phyloP scores from a whole-genome alignment of 495 filamentous ascomycete species.

The Penicillium silybi region DNA sequence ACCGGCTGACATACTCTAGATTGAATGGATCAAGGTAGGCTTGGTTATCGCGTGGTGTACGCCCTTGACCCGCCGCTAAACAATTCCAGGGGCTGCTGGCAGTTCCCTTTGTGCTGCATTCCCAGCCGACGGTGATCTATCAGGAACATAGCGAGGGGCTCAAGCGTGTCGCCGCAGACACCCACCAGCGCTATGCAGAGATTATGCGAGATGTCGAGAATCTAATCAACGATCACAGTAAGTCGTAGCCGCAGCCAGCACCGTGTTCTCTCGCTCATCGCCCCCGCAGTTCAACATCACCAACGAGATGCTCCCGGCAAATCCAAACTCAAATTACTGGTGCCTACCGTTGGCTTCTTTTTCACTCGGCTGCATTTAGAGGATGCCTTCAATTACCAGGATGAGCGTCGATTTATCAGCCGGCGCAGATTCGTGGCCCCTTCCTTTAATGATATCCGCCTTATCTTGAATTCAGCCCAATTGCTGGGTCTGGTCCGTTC shows the following conservation, averaged over 20 bases:
- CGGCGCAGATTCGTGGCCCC: conserved; percentile 91
- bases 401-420: conserved; percentile 78
- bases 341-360: conserved; percentile 84
- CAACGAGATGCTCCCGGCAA: conserved; percentile 59
- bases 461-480: conserved; percentile 93
- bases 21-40: conserved; percentile 66
- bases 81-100: conserved; percentile 76
- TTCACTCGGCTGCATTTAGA: conserved; percentile 84
- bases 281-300: conserved; percentile 57
- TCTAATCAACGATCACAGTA: conserved; percentile 90
- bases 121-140: conserved; percentile 82
- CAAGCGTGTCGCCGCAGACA: conserved; percentile 53
- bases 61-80: conserved; percentile 36
- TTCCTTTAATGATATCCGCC: conserved; percentile 93
- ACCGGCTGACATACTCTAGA: conserved; percentile 31
- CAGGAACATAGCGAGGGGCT: conserved; percentile 46
- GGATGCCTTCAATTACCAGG: conserved; percentile 88
- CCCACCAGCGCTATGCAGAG: conserved; percentile 83
- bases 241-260: conserved; percentile 15
- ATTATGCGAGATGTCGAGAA: conserved; percentile 92
- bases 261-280: neutral
- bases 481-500: conserved; percentile 72
- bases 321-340: conserved; percentile 89
- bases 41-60: conserved; percentile 2
- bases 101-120: conserved; percentile 95